Base-by-base conservation (phyloP, 768 basidiomycete species). In the Suillus paluster region DNA sequence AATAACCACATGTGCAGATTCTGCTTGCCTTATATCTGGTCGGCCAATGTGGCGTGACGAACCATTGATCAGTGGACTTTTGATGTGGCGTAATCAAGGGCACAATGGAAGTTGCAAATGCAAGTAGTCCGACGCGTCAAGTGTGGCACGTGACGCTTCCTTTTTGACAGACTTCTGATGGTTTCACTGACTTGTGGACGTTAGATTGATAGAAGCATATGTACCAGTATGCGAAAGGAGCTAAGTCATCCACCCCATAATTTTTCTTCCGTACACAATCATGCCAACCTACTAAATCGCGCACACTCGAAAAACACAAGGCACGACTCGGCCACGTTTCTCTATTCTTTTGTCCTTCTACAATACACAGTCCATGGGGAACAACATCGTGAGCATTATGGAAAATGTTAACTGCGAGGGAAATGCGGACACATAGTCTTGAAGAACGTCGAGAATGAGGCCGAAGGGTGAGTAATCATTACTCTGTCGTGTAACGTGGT, bases 401-500 rank as follows among this genome's bases (percentile, higher is more conserved):
- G 54, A 25, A 55, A 39, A 23, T 45, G 45, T 45, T 45, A 23
- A n/a, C 45, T 45, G 21, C 23, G 45, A 45, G 45, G 45, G 21
- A 45, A 11, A 55, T 55, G 30, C 30, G 30, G 30, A 6, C 30
- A 6, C 30, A 30, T 30, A 23, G 38, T 19, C 54, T 55, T 41
- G 54, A 25, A 39, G 38, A 55, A 55, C 25, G 54, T 39, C 21
- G 17, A 39, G 25, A 55, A 55, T n/a, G 54, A 55, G 17, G 49
- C 33, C 12, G 30, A 50, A 30, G 30, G 19, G 12, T 50, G 54
- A 55, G 36, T 62, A 30, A 27, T 25, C 45, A 64, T 64, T 64
- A 64, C 64, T 62, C 63, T 62, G 57, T 58, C 44, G 60, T 62
- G 41, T 64, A 52, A 50, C 38, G 42, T 62, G 64, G 63, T 66